Conservation (phyloP, 75 land plant species). For the Picea glauca region DNA sequence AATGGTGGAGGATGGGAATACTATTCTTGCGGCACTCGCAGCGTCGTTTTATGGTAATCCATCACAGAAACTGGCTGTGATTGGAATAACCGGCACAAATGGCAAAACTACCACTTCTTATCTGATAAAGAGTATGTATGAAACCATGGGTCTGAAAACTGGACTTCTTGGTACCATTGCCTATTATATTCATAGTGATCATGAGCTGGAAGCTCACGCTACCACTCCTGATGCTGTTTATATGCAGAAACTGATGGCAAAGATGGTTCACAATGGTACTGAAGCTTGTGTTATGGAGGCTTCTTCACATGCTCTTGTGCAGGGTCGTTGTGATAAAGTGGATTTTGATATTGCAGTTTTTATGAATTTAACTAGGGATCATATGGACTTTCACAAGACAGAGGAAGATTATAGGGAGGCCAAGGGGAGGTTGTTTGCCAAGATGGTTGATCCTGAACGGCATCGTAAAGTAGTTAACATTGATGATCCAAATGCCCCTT, state of each 20-base stretch:
- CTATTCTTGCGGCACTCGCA: constrained; percentile 58
- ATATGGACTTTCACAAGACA: constrained; percentile 44
- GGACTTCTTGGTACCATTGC: constrained; percentile 63
- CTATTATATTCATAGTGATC: constrained; percentile 57
- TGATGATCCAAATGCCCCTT: constrained; percentile 71
- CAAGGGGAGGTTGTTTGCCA: constrained; percentile 51
- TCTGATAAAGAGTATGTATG: constrained; percentile 68
- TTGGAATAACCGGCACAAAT: constrained; percentile 77
- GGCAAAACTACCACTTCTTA: constrained; percentile 79
- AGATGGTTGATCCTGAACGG: constrained; percentile 74
- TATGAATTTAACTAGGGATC: constrained; percentile 55
- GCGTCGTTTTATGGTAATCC: constrained; percentile 68
- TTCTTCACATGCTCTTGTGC: constrained; percentile 59
- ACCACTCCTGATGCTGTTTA: constrained; percentile 56
- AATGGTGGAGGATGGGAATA: constrained; percentile 69
- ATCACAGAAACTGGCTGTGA: constrained; percentile 58
- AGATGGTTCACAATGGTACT: constrained; percentile 81
- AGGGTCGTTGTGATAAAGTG: constrained; percentile 65
- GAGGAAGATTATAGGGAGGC: constrained; percentile 60
- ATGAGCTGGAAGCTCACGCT: constrained; percentile 45
- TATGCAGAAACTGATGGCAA: constrained; percentile 76
- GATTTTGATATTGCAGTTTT: constrained; percentile 96
- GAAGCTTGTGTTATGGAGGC: constrained; percentile 93
- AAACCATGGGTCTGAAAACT: constrained; percentile 71
- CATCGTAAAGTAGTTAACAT: constrained; percentile 78